These are phyloP conservation scores for Arabis alpina DNA, from an alignment of 345 rosid species.

Conservation along the genomic window DNA sequence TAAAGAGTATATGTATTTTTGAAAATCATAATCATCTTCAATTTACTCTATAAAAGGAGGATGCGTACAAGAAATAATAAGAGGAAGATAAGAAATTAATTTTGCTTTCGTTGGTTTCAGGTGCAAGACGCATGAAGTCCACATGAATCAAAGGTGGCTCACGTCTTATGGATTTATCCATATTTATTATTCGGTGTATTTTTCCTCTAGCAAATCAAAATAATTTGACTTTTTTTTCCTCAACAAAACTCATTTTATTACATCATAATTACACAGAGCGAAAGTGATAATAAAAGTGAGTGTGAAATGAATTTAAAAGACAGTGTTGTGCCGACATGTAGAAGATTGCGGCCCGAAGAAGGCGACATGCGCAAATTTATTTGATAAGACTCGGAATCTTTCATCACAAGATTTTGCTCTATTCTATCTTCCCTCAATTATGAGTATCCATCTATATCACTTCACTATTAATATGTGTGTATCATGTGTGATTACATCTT, in stretches of 20 bases:
- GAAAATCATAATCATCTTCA: not conserved
- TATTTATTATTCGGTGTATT: not conserved
- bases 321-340: conserved; percentile 33
- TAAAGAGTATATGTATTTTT: too few relatives aligned
- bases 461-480: conserved; percentile 5
- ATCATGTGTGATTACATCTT: not conserved
- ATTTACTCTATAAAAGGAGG: conserved; percentile 14
- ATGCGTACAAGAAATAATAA: not conserved
- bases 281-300: conserved; percentile 21
- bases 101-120: conserved; percentile 38
- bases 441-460: conserved; percentile 2
- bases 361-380: conserved; percentile 37
- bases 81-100: conserved; percentile 22
- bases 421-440: conserved; percentile 8
- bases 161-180: conserved; percentile 26
- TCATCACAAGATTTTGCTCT: conserved; percentile 16
- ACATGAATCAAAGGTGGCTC: conserved; percentile 29
- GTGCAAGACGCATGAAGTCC: conserved; percentile 42
- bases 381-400: conserved; percentile 36
- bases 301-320: conserved; percentile 22
- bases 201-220: conserved; percentile 5
- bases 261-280: conserved; percentile 12
- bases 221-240: not conserved
- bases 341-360: conserved; percentile 32
- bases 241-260: conserved; percentile 27